Base-by-base conservation (phyloP, 2,329 filamentous ascomycete genomes). In the Colletotrichum karsti region DNA sequence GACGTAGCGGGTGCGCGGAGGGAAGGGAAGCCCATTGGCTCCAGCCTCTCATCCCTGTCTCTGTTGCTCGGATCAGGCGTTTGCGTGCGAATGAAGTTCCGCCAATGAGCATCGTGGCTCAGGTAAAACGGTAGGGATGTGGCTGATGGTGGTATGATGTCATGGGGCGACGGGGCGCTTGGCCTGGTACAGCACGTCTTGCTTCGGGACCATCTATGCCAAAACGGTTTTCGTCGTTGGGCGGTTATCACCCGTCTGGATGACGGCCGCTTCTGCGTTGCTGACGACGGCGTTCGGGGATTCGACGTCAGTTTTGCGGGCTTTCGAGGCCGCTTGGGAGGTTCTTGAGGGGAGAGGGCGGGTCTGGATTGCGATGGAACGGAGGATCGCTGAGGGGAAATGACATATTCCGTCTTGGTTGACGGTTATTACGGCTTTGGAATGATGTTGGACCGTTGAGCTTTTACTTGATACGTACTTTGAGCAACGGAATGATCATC, bases 41-140 rank as follows among this genome's bases (percentile, higher is more conserved):
- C 22, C 18, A 51, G 66, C 66, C 66, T 67, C 55, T 39, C 12
- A 61, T 48, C 66, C 66, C 33, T 69, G 66, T 50, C 59, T 20
- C n/a, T 28, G 24, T 22, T 7, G 39, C 53, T 48, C 46, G 39
- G 51, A 58, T 50, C 33, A 35, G 44, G 3, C 37, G 35, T 46
- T 58, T 20, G 20, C 26, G 41, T 39, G n/a, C n/a, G n/a, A 22
- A 28, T 46, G n/a, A n/a, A 24, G 33, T 65, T 48, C 24, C 42
- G 28, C 53, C 60, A 68, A 68, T 67, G 18, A 39, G 44, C 41
- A 35, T 6, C 30, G 26, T 51, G 26, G 46, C 46, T 30, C 26
- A 24, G 22, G 33, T 33, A 10, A 30, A 12, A 30, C n/a, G 44
- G n/a, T 37, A 30, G n/a, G 7, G n/a, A 53, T 61, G 55, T 69